A percentile compares a stretch with the other conserved stretches of the same genome.
phyloP scores from a whole-genome alignment of 2,329 filamentous ascomycete genomes.

The Dissoconium aciculare region DNA sequence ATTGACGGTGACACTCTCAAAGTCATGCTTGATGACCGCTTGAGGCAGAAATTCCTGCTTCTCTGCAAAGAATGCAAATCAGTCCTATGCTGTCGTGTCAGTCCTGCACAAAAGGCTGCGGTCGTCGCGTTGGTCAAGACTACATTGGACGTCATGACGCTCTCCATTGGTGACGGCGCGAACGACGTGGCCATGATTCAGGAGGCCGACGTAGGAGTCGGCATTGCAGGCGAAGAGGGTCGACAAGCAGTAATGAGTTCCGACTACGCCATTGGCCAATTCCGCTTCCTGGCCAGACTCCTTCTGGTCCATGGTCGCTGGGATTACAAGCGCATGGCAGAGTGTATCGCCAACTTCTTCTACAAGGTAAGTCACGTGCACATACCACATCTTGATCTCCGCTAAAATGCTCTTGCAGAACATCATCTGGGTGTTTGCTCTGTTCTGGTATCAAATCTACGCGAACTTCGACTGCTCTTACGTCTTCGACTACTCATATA shows the following conservation, averaged over 20 bases:
- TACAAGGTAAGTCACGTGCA: constrained; percentile 54
- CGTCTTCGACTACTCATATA: constrained; percentile 95
- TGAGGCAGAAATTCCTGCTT: constrained; percentile 85
- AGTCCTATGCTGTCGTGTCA: constrained; percentile 93
- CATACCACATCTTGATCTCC: not conserved
- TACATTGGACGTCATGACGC: constrained; percentile 87
- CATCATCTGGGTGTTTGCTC: constrained; percentile 88
- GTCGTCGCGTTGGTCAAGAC: constrained; percentile 92
- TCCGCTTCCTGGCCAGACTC: constrained; percentile 71
- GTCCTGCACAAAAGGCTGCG: constrained; percentile 91
- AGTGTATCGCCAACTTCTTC: constrained; percentile 97
- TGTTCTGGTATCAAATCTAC: constrained; percentile 97
- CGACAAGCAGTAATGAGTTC: constrained; percentile 91
- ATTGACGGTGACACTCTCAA: constrained; percentile 91
- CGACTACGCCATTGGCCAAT: constrained; percentile 89
- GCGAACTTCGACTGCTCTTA: constrained; percentile 95
- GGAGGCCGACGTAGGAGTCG: constrained; percentile 90
- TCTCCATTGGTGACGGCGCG: constrained; percentile 83
- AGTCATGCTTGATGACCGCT: constrained; percentile 62
- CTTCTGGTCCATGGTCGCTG: constrained; percentile 84
- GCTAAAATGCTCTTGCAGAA: constrained; percentile 45
- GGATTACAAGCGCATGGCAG: constrained; percentile 88
- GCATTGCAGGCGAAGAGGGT: constrained; percentile 85
- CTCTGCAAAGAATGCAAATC: constrained; percentile 95
- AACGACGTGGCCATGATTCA: constrained; percentile 98